phyloP scores from a whole-genome alignment of 768 basidiomycete genomes.

The Sutorius australiensis region DNA sequence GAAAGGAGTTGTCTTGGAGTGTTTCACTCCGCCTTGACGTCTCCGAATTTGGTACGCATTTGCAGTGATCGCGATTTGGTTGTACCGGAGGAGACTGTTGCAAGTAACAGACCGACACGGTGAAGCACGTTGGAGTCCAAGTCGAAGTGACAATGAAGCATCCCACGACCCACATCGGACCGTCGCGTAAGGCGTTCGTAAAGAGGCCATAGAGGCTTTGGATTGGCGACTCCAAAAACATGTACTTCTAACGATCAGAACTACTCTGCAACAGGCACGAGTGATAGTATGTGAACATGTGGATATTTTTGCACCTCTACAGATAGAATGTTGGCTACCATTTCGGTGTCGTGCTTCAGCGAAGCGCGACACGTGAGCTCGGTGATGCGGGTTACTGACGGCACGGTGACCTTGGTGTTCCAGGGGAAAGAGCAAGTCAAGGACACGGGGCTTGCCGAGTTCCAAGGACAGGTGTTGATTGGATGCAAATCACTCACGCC shows the following conservation, averaged over 20 bases:
- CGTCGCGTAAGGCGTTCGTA: background rate
- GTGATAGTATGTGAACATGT: background rate
- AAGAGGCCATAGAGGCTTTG: background rate
- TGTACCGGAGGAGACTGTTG: background rate
- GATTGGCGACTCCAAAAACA: too few relatives aligned
- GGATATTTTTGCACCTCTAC: background rate
- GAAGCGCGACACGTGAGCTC: background rate
- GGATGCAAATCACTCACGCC: background rate
- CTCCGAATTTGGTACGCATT: background rate
- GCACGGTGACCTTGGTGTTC: too few relatives aligned
- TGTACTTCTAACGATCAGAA: background rate
- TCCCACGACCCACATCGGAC: background rate
- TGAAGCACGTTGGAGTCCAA: background rate
- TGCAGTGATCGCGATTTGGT: background rate
- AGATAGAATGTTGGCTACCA: background rate
- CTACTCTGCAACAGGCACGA: background rate
- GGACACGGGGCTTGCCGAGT: background rate
- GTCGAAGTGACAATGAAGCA: background rate
- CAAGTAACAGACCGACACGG: background rate
- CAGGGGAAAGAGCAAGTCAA: slow-evolving; percentile 6
- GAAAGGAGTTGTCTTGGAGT: background rate
- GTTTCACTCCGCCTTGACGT: background rate
- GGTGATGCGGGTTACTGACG: too few relatives aligned
- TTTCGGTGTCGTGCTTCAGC: background rate
- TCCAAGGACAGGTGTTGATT: slow-evolving; percentile 6